Base-by-base conservation (phyloP, 495 filamentous ascomycete genomes). In the Peziza echinospora region DNA sequence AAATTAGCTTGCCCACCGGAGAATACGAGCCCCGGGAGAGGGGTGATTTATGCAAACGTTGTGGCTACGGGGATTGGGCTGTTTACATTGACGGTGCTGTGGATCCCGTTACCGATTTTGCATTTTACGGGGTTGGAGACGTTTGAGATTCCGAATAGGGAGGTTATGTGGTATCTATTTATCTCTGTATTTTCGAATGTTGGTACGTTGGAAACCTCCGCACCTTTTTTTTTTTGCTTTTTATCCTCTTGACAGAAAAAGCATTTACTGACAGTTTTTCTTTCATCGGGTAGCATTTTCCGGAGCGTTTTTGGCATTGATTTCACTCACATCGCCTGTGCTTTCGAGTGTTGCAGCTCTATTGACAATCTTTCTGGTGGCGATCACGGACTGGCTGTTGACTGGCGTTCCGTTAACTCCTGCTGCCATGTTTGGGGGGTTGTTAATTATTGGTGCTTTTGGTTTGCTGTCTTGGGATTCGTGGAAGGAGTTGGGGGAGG, bases 341-440 rank as follows among this genome's bases (percentile, higher is more conserved):
- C 68, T 97, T 5, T 85, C 78, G 47, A 84, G 78, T 13, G 89
- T 97, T 6, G 89, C 89, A 5, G 83, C 84, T 5, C 70, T 97
- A 37, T 70, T 97, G 23, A 96, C 89, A 13, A 96, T 97, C 52
- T 93, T 97, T 68, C 71, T 94, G 44, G 87, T 97, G 1, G 87
- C 87, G 0, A 69, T 94, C 28, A 80, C 78, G 26, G 89, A 97
- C 60, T 92, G 86, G 81, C 54, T 82, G 41, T 66, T 80, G 48
- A 86, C 80, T 1, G 84, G 84, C 21, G 67, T 74, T 47, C 75
- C 79, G 1, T 67, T 93, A 23, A 79, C 76, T 40, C 57, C 67
- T 2, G 78, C 84, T 0, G 78, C 86, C 3, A 69, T 96, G 2
- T 56, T 73, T 8, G 89, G 89, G n/a, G 86, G 89, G 2, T 48